These are phyloP conservation scores for Salix koriyanagi DNA, from an alignment of 345 rosid species.

Conservation along the genomic window DNA sequence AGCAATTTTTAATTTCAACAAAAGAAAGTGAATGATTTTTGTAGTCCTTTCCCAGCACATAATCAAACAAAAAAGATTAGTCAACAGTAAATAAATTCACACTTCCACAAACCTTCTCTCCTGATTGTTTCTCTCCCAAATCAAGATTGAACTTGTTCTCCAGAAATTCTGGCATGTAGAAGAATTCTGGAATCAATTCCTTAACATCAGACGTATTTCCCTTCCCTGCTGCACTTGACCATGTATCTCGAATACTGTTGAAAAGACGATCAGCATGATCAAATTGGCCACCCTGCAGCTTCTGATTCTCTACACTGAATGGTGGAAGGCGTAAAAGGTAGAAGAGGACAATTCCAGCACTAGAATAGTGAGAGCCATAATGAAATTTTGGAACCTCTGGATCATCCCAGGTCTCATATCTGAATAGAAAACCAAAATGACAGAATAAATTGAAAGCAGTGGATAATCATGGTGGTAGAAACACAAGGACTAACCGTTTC, in stretches of 20 bases:
- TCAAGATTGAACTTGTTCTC: conserved; percentile 79
- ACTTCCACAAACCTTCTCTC: conserved; percentile 77
- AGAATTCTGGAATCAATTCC: conserved; percentile 97
- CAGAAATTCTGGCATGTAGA: conserved; percentile 94
- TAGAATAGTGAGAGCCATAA: conserved; percentile 99
- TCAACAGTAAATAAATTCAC: not conserved
- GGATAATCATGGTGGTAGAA: not conserved
- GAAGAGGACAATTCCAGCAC: conserved; percentile 99
- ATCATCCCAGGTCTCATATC: conserved; percentile 99
- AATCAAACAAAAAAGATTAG: conserved; percentile 8
- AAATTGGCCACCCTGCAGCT: conserved; percentile 98
- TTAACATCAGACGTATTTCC: conserved; percentile 98
- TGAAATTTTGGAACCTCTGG: conserved; percentile 99
- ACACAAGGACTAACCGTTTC: conserved; percentile 61
- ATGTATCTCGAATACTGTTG: conserved; percentile 84
- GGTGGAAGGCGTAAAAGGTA: conserved; percentile 98
- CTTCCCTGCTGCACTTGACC: conserved; percentile 98
- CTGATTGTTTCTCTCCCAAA: conserved; percentile 96
- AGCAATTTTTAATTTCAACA: not conserved
- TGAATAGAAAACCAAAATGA: conserved; percentile 29
- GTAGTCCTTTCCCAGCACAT: not conserved
- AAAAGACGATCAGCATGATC: conserved; percentile 99
- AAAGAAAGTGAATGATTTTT: not conserved
- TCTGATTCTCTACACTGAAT: conserved; percentile 94
- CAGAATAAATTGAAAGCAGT: not conserved